These are phyloP conservation scores for Calonectria hongkongensis DNA, from an alignment of 2,329 filamentous ascomycete species.

Conservation along the genomic window DNA sequence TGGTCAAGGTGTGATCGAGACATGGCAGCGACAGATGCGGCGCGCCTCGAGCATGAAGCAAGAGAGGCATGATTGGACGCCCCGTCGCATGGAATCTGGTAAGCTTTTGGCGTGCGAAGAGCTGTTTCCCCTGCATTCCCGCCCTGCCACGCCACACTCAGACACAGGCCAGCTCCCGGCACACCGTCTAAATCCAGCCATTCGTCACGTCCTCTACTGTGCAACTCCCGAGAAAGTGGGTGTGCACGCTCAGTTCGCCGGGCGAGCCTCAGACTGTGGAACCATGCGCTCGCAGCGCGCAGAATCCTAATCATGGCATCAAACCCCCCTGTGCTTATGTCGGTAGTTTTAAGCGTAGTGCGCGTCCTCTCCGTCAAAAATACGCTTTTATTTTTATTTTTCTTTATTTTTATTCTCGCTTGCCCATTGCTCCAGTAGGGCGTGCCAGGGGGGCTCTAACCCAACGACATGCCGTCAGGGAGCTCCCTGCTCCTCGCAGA, in stretches of 20 bases:
- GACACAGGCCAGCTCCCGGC: slow-evolving; percentile 45
- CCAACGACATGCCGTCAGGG: slow-evolving; percentile 12
- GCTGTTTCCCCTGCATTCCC: slow-evolving; percentile 48
- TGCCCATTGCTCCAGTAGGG: neutral
- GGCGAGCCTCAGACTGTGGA: slow-evolving; percentile 48
- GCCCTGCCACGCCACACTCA: slow-evolving; percentile 30
- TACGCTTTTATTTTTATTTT: slow-evolving; percentile 4
- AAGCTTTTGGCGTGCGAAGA: slow-evolving; percentile 20
- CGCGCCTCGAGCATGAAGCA: neutral
- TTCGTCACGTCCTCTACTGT: slow-evolving; percentile 39
- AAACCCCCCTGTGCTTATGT: slow-evolving; percentile 5
- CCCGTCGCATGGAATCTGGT: slow-evolving; percentile 2
- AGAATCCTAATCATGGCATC: neutral
- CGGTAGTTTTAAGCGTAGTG: neutral
- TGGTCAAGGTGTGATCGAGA: neutral
- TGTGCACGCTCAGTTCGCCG: slow-evolving; percentile 36
- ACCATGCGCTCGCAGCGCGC: slow-evolving; percentile 1
- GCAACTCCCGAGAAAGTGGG: slow-evolving; percentile 39
- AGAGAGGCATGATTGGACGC: slow-evolving; percentile 30
- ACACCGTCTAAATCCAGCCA: slow-evolving; percentile 22
- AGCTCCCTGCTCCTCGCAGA: neutral
- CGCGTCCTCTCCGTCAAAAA: neutral
- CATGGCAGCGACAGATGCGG: slow-evolving; percentile 4
- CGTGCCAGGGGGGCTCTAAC: slow-evolving; percentile 14
- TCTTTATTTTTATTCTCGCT: neutral